Conservation (phyloP, 257 asterid species). For the Misopates orontium region DNA sequence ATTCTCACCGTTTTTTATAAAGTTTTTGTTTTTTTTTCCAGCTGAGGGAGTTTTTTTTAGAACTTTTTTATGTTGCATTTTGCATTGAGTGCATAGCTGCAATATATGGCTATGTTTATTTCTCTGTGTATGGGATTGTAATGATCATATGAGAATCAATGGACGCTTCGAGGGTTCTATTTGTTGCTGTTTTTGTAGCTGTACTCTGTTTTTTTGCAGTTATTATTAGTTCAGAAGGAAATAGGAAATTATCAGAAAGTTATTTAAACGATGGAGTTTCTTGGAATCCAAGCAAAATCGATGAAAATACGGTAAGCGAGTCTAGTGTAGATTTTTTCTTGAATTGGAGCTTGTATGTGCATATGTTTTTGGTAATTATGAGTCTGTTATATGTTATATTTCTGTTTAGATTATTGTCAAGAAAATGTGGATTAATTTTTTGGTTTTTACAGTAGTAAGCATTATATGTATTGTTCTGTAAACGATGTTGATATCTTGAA, state of each 20-base stretch:
- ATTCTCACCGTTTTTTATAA: too few relatives aligned
- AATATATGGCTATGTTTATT: too few relatives aligned
- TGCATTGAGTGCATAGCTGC: too few relatives aligned
- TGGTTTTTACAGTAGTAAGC: not conserved
- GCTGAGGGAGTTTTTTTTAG: too few relatives aligned
- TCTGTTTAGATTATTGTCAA: not conserved
- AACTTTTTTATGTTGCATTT: too few relatives aligned
- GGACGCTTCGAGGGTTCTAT: too few relatives aligned
- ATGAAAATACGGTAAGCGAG: conserved; percentile 40
- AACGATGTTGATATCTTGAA: not conserved
- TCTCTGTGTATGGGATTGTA: too few relatives aligned
- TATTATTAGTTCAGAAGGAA: conserved; percentile 45
- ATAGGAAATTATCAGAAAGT: conserved; percentile 46
- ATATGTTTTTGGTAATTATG: too few relatives aligned
- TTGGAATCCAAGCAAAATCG: conserved; percentile 30
- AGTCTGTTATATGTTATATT: too few relatives aligned
- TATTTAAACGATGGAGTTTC: conserved; percentile 19
- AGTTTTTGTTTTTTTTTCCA: too few relatives aligned
- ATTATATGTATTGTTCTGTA: not conserved
- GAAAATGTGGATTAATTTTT: not conserved
- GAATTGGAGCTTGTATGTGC: not conserved
- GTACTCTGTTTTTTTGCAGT: conserved; percentile 51
- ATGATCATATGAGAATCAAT: too few relatives aligned
- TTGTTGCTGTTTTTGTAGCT: too few relatives aligned
- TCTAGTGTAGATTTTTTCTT: not conserved